Conservation (phyloP, 768 basidiomycete genomes). For the Rhodosporidiobolus odoratus region DNA sequence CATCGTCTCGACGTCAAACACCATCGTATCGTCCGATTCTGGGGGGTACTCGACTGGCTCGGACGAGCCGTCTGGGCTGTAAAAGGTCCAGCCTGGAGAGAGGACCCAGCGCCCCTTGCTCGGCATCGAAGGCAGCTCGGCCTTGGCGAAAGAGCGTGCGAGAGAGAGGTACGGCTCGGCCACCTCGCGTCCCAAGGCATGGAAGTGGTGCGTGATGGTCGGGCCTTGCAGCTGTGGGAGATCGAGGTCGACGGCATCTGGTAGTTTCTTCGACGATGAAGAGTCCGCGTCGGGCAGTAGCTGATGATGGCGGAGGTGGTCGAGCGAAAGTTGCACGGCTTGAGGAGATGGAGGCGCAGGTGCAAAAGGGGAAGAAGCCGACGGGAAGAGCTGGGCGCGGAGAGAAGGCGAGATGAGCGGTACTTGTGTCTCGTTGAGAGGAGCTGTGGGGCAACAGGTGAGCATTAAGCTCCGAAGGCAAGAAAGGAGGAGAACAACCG, state of each 20-base stretch:
- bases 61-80: constrained; percentile 69
- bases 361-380: constrained; percentile 2
- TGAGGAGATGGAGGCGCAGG: constrained; percentile 15
- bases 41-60: constrained; percentile 64
- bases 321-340: constrained; percentile 22
- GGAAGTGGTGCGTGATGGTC: constrained; percentile 82
- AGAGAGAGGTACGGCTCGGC: constrained; percentile 74
- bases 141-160: constrained; percentile 57
- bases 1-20: constrained; percentile 92
- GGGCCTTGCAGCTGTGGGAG: constrained; percentile 76
- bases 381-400: constrained; percentile 33
- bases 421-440: constrained; percentile 30
- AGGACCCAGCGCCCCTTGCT: constrained; percentile 50
- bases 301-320: constrained; percentile 25
- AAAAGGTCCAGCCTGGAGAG: constrained; percentile 82
- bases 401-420: constrained; percentile 34
- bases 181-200: constrained; percentile 62
- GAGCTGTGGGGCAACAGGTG: neutral
- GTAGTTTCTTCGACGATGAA: neutral
- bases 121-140: constrained; percentile 60
- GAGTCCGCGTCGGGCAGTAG: constrained; percentile 10
- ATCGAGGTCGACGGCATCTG: constrained; percentile 68
- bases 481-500: neutral
- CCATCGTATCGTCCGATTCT: constrained; percentile 58
- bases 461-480: neutral